These are phyloP conservation scores for Beauveria bassiana DNA, from an alignment of 2,329 filamentous ascomycete genomes.

Conservation along the genomic window DNA sequence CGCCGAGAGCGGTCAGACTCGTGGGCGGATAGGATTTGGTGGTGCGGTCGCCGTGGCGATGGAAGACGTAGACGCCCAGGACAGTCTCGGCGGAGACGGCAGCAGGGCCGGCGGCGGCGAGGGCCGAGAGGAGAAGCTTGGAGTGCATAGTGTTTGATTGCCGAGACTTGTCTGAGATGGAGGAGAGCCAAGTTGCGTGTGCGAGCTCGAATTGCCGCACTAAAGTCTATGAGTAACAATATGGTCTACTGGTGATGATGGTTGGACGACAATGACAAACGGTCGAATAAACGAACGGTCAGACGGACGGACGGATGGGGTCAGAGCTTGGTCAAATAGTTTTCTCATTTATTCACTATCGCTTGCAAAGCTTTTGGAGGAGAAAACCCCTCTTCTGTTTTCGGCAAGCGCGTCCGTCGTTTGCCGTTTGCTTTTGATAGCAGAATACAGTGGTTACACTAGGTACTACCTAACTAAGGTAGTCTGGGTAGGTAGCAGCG, in stretches of 20 bases:
- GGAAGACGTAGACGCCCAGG: slow-evolving; percentile 78
- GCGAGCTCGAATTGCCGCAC: background rate
- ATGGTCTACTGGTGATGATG: background rate
- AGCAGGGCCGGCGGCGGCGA: slow-evolving; percentile 29
- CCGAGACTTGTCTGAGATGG: background rate
- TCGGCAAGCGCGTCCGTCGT: background rate
- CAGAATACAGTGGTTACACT: too few relatives aligned
- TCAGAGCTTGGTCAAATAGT: slow-evolving; percentile 4
- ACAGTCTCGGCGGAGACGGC: slow-evolving; percentile 50
- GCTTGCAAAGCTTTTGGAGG: background rate
- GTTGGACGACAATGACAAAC: background rate
- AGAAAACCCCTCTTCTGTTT: background rate
- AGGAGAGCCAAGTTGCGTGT: background rate
- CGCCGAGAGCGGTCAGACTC: slow-evolving; percentile 70
- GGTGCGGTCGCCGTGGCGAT: slow-evolving; percentile 83
- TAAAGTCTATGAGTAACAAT: background rate
- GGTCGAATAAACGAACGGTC: background rate
- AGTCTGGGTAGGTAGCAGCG: too few relatives aligned
- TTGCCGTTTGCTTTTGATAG: background rate
- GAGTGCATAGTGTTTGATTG: slow-evolving; percentile 26
- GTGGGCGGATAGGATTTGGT: slow-evolving; percentile 66
- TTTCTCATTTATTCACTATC: background rate
- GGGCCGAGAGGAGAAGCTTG: slow-evolving; percentile 33
- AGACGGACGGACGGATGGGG: background rate
- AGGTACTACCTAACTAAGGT: too few relatives aligned